Conservation (phyloP, 2,329 filamentous ascomycete genomes). For the Aureobasidium sp. region DNA sequence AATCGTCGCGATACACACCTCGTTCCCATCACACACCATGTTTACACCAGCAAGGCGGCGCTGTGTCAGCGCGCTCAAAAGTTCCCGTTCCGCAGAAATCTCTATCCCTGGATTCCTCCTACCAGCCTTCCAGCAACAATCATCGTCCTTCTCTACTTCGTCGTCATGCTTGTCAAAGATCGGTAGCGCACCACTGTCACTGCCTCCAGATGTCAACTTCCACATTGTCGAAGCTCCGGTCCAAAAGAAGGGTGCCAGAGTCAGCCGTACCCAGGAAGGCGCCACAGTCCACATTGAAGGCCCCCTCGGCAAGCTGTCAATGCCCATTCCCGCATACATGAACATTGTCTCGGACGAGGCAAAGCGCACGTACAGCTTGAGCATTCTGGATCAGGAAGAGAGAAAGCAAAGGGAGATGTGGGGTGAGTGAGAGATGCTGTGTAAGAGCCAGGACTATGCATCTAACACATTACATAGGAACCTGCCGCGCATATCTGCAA, state of each 20-base stretch:
- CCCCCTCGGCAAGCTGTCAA: constrained; percentile 80
- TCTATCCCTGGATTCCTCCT: constrained; percentile 78
- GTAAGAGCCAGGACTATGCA: neutral
- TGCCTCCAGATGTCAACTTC: constrained; percentile 87
- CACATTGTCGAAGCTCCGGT: constrained; percentile 68
- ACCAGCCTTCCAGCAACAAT: constrained; percentile 68
- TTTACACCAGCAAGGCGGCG: constrained; percentile 69
- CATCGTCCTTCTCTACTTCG: constrained; percentile 76
- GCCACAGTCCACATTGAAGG: constrained; percentile 81
- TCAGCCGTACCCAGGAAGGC: constrained; percentile 67
- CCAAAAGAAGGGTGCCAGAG: constrained; percentile 60
- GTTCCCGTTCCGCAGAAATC: constrained; percentile 14
- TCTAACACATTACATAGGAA: constrained; percentile 64
- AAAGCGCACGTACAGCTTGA: constrained; percentile 70
- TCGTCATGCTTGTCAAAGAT: constrained; percentile 79
- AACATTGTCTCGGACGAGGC: constrained; percentile 73
- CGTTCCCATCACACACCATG: constrained; percentile 53
- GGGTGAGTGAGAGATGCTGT: constrained; percentile 65
- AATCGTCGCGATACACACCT: neutral
- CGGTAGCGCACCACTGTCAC: constrained; percentile 80
- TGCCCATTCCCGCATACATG: constrained; percentile 84
- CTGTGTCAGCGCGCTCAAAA: constrained; percentile 45
- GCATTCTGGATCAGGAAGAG: constrained; percentile 71
- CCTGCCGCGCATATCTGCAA: constrained; percentile 87
- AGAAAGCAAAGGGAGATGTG: constrained; percentile 94